Conservation (phyloP, 148 eudicot species). For the Cornus kousa region DNA sequence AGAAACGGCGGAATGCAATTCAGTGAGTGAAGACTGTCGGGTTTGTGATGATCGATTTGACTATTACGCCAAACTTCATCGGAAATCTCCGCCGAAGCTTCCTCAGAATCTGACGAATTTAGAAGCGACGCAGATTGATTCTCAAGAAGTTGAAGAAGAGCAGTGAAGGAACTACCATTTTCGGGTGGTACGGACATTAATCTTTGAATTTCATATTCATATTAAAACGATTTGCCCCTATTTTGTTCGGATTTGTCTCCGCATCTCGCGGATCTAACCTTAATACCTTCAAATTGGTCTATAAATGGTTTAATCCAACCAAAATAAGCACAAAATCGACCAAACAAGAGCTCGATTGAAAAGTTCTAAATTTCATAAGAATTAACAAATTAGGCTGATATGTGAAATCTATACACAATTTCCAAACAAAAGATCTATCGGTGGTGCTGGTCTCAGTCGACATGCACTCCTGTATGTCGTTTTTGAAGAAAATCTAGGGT, state of each 20-base stretch:
- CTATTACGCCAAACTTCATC: slow-evolving; percentile 14
- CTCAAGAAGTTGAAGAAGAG: slow-evolving; percentile 73
- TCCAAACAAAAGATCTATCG: too few relatives aligned
- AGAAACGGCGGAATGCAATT: slow-evolving; percentile 52
- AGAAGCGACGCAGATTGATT: slow-evolving; percentile 71
- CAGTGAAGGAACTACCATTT: slow-evolving; percentile 63
- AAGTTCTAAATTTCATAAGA: too few relatives aligned
- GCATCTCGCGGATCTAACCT: slow-evolving; percentile 23
- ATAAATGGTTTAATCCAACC: not conserved
- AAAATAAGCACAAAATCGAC: not conserved
- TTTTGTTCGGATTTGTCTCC: slow-evolving; percentile 14
- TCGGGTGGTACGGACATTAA: slow-evolving; percentile 43
- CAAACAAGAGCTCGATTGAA: not conserved
- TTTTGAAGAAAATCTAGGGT: too few relatives aligned
- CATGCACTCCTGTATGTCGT: too few relatives aligned
- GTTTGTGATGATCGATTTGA: not conserved
- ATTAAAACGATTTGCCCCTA: slow-evolving; percentile 23
- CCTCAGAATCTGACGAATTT: slow-evolving; percentile 35
- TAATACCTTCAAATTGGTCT: slow-evolving; percentile 33
- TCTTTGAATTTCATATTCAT: slow-evolving; percentile 46
- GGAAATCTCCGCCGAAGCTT: slow-evolving; percentile 14
- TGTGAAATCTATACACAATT: too few relatives aligned
- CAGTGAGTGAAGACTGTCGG: not conserved
- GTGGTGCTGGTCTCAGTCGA: too few relatives aligned
- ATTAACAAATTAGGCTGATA: too few relatives aligned